These are phyloP conservation scores for Solanum medicagineum DNA, from an alignment of 257 asterid species.

Conservation along the genomic window DNA sequence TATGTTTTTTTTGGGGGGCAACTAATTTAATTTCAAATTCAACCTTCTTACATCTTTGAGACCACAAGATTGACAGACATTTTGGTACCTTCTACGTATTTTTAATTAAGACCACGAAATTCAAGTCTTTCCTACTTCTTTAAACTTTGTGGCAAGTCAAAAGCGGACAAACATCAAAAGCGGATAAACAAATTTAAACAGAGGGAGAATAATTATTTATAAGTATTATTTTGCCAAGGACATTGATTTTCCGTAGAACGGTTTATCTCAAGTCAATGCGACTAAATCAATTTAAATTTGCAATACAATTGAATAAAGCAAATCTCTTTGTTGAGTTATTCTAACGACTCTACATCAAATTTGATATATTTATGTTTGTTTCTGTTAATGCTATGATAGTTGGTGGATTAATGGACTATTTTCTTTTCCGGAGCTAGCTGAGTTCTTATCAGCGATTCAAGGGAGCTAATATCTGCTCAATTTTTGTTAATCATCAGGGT, in stretches of 20 bases:
- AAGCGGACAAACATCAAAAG: not conserved
- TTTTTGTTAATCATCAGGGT: conserved; percentile 31
- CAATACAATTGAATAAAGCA: not conserved
- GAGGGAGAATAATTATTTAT: not conserved
- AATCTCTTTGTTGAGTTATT: not conserved
- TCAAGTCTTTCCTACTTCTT: not conserved
- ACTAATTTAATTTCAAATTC: too few species aligned
- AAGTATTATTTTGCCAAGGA: not conserved
- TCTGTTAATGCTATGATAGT: not conserved
- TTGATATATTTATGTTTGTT: not conserved
- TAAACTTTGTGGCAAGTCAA: not conserved
- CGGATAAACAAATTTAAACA: not conserved
- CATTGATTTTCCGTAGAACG: not conserved
- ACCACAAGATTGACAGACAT: not conserved
- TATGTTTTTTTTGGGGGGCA: too few species aligned
- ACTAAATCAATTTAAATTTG: not conserved
- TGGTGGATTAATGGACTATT: not conserved
- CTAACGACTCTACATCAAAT: not conserved
- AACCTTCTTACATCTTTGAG: too few species aligned
- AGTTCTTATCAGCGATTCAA: not conserved
- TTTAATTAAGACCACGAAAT: not conserved
- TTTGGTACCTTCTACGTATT: not conserved
- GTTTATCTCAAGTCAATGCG: not conserved
- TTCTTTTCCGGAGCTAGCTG: not conserved
- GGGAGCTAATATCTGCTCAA: not conserved